Conservation (phyloP, 768 basidiomycete genomes). For the Mrakia blollopis region DNA sequence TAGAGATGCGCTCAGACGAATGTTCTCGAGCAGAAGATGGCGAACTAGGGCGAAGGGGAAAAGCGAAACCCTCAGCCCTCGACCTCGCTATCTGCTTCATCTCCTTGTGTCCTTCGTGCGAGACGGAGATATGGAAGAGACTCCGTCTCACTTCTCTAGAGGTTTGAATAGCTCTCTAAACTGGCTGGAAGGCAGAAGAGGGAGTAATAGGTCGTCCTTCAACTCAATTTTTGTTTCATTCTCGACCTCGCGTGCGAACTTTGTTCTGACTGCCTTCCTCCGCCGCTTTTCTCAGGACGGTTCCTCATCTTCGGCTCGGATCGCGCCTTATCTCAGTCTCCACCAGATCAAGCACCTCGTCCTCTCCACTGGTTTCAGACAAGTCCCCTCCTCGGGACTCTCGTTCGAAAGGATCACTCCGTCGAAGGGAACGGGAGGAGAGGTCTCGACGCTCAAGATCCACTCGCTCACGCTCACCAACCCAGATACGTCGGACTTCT, state of each 20-base stretch:
- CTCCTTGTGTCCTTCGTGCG: background rate
- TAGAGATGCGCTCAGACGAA: too few relatives aligned
- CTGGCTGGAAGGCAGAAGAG: too few relatives aligned
- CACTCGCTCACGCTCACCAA: background rate
- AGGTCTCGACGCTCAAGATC: background rate
- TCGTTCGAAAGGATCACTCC: background rate
- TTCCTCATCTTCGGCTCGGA: background rate
- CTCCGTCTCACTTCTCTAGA: too few relatives aligned
- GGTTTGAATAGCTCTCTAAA: too few relatives aligned
- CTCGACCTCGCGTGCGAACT: background rate
- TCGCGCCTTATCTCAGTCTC: background rate
- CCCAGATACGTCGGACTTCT: background rate
- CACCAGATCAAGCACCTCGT: constrained; percentile 7
- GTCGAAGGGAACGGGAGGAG: background rate
- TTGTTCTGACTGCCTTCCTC: background rate
- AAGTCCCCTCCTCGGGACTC: background rate
- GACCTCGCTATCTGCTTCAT: background rate
- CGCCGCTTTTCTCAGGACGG: background rate
- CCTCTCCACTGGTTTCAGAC: background rate
- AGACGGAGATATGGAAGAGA: too few relatives aligned
- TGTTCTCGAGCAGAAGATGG: background rate
- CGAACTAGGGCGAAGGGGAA: background rate
- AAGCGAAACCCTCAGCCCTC: background rate
- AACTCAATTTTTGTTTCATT: background rate
- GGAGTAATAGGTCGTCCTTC: too few relatives aligned